Base-by-base conservation (phyloP, 257 asterid species). In the Salvia splendens region DNA sequence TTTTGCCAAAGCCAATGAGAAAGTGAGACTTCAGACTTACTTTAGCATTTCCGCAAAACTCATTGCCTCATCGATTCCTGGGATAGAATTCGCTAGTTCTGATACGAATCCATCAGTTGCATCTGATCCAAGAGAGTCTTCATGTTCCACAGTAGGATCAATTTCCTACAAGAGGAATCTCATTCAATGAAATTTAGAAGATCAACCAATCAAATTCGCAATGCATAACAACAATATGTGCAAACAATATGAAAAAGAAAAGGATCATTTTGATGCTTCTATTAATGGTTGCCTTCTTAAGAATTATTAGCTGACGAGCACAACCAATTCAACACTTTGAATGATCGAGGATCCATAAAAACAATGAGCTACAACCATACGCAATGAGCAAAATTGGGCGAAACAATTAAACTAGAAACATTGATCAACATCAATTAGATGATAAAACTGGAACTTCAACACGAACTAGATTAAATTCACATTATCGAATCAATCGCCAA, bases 11-110 rank as follows among this genome's bases (percentile, higher is more conserved):
- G 17, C 53, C 43, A 10, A 52, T 24, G 15, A 54, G 52, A 9
- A 40, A 24, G 68, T 24, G 7, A 64, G 61, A 38, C 48, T 51
- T 69, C 56, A 64, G 36, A 74, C 87, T 75, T 80, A 94, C 99
- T 94, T 94, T 62, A 94, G 86, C 99, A 94, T 94, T 80, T 94
- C 99, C 0, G 96, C 99, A 62, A 90, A 94, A 82, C 99, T 94
- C 99, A 94, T 94, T 40, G 99, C 96, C 74, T 94, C 99, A 48
- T 94, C 97, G 45, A 93, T 93, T 60, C 99, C 99, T 1, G 99
- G 99, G 56, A 94, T 90, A 8, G 99, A 91, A 67, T 94, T 94
- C 10, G 96, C 84, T 64, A 94, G 72, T 69, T 94, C 97, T 40
- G 97, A 90, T 62, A 94, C 77, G 74, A 90, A 83, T 35, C 94